These are phyloP conservation scores for Parietaria judaica DNA, from an alignment of 306 rosid genomes.

Conservation along the genomic window DNA sequence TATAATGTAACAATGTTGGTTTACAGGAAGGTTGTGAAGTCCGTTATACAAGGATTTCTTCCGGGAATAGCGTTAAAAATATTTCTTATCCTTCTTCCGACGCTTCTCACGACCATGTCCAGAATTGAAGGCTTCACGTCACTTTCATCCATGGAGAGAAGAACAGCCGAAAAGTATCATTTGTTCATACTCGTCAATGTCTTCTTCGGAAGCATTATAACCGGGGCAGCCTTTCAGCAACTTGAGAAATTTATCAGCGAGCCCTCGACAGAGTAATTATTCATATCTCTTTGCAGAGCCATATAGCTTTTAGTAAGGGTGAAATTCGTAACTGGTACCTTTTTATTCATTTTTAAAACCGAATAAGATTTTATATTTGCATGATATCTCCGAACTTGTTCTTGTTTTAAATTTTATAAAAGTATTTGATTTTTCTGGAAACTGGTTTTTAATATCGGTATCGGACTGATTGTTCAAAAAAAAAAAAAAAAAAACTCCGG, in stretches of 20 bases:
- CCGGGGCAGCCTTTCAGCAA: constrained; percentile 93
- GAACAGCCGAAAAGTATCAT: constrained; percentile 74
- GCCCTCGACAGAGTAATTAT: constrained; percentile 60
- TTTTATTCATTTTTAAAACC: neutral
- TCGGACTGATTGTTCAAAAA: too few relatives aligned
- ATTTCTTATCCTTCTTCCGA: constrained; percentile 70
- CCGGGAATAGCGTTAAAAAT: constrained; percentile 85
- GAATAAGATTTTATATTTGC: too few relatives aligned
- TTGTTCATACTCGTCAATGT: constrained; percentile 71
- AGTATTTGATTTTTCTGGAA: too few relatives aligned
- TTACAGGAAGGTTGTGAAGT: constrained; percentile 48
- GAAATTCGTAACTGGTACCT: neutral
- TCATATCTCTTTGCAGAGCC: neutral
- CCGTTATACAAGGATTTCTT: constrained; percentile 80
- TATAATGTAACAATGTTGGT: neutral
- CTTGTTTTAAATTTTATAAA: too few relatives aligned
- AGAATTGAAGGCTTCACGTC: constrained; percentile 66
- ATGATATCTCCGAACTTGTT: too few relatives aligned
- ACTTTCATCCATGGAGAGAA: constrained; percentile 64
- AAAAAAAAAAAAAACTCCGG: too few relatives aligned
- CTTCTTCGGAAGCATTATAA: constrained; percentile 74
- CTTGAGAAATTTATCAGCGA: constrained; percentile 40
- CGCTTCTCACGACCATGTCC: constrained; percentile 68
- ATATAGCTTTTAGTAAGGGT: neutral
- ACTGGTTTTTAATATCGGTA: too few relatives aligned